These are phyloP conservation scores for Neonectria magnoliae DNA, from an alignment of 2,329 filamentous ascomycete genomes.

Conservation along the genomic window DNA sequence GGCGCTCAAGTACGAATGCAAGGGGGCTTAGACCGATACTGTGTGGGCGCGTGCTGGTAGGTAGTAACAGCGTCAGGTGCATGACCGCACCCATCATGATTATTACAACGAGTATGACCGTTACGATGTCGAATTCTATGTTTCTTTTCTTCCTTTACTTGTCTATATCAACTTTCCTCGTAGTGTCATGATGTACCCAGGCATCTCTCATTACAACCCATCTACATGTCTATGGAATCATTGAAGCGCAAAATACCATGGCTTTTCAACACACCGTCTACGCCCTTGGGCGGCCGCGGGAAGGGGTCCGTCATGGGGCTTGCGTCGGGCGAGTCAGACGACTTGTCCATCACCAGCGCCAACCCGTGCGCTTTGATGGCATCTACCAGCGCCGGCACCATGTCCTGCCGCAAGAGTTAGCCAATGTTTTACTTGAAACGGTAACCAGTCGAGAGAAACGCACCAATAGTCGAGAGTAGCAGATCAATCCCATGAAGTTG, in stretches of 20 bases:
- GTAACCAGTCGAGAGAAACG: slow-evolving; percentile 45
- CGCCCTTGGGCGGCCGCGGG: slow-evolving; percentile 76
- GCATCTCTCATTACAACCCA: slow-evolving; percentile 37
- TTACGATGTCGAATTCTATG: slow-evolving; percentile 21
- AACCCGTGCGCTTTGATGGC: slow-evolving; percentile 95
- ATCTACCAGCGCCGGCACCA: slow-evolving; percentile 90
- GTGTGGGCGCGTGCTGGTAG: not conserved
- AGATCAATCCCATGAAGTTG: slow-evolving; percentile 98
- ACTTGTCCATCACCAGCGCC: slow-evolving; percentile 90
- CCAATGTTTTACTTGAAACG: not conserved
- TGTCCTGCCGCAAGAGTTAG: slow-evolving; percentile 68
- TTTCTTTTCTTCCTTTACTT: slow-evolving; percentile 17
- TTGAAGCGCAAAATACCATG: slow-evolving; percentile 94
- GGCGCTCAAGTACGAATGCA: slow-evolving; percentile 71
- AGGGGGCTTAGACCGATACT: slow-evolving; percentile 63
- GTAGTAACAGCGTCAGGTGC: not conserved
- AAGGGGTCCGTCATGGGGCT: slow-evolving; percentile 60
- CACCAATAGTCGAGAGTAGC: slow-evolving; percentile 86
- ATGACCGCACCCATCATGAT: slow-evolving; percentile 2
- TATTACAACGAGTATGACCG: not conserved
- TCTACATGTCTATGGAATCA: slow-evolving; percentile 82
- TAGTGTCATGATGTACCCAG: slow-evolving; percentile 24
- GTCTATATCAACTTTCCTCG: slow-evolving; percentile 31
- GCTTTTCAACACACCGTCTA: slow-evolving; percentile 86
- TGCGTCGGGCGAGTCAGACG: slow-evolving; percentile 62